A percentile compares a stretch with the other conserved stretches of the same genome.
Evolutionary conservation across 441 rosid species (phyloP).

Genomic region (Croton setiger): DNA sequence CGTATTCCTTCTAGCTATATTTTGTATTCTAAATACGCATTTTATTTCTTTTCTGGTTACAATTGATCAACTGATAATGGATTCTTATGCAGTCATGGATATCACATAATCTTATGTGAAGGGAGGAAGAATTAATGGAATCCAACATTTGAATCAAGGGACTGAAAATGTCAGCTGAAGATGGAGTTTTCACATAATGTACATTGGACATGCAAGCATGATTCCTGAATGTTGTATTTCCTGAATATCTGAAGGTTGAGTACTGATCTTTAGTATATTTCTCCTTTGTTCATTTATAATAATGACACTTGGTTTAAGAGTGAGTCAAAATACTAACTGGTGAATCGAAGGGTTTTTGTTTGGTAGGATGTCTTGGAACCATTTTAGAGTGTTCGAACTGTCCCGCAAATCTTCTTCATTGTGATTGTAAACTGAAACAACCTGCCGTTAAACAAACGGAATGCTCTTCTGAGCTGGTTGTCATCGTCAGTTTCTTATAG

Average conservation of each 20-base stretch:
- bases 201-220: neutral
- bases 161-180: neutral
- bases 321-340: neutral
- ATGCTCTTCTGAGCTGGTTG: no score
- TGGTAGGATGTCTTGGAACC: neutral
- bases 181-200: constrained; percentile 3
- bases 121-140: constrained; percentile 80
- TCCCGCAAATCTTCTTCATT: no score
- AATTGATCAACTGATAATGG: neutral
- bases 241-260: constrained; percentile 6
- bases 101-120: constrained; percentile 75
- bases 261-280: neutral
- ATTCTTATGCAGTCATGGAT: constrained; percentile 67
- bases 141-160: neutral
- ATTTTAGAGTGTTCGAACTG: no score
- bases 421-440: no score
- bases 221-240: neutral
- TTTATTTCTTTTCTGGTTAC: neutral
- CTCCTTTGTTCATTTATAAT: neutral
- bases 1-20: constrained; percentile 37
- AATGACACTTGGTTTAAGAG: neutral
- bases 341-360: neutral
- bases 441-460: no score
- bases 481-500: no score
- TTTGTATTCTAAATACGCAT: neutral